Evolutionary conservation across 176 grass and related monocot genomes (phyloP).

Genomic region (Phoenix roebelenii): DNA sequence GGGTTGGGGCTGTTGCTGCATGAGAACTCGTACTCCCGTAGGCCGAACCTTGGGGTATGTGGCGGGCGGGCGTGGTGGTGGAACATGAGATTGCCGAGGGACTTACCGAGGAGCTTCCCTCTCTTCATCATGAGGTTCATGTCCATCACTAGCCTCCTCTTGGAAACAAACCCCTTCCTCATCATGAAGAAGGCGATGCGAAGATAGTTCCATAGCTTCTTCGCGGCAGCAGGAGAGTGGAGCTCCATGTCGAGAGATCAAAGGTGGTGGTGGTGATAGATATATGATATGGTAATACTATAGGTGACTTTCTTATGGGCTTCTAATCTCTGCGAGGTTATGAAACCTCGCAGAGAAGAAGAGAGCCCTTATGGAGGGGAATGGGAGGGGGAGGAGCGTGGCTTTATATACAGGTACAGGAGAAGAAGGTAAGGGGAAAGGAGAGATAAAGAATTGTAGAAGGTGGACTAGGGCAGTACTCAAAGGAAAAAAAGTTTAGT

Average conservation of each 20-base stretch:
- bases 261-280: too few relatives aligned
- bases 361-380: not conserved
- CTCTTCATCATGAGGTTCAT: constrained; percentile 65
- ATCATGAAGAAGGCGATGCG: constrained; percentile 73
- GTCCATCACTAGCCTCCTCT: constrained; percentile 54
- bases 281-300: too few relatives aligned
- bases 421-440: too few relatives aligned
- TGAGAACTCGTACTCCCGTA: constrained; percentile 79
- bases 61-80: constrained; percentile 22
- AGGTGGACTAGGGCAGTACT: not conserved
- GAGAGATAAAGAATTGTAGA: not conserved
- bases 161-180: constrained; percentile 64
- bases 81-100: constrained; percentile 43
- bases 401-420: not conserved
- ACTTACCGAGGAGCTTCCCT: constrained; percentile 38
- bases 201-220: constrained; percentile 61
- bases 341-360: constrained; percentile 34
- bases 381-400: not conserved
- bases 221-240: constrained; percentile 29
- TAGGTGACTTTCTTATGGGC: too few relatives aligned
- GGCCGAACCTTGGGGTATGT: not conserved
- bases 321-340: constrained; percentile 26
- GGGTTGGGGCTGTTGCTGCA: constrained; percentile 62
- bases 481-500: not conserved
- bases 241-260: constrained; percentile 27